Evolutionary conservation across 192 early-diverging fungal genomes (phyloP), one percentile per base, ranked within the genome.

Genomic region (Backusella psychrophila): DNA sequence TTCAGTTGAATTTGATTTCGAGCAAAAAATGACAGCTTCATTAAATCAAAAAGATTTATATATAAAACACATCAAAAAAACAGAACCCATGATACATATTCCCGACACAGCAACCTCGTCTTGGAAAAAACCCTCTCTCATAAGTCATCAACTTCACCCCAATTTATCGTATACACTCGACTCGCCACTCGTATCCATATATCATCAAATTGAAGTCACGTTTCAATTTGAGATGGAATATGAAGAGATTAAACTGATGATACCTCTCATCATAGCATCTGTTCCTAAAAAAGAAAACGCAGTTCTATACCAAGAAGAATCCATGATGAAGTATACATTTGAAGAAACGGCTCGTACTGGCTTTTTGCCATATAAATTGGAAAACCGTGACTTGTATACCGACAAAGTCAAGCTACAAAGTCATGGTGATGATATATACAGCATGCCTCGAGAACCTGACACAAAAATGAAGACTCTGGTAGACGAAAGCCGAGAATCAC

Each of bases 181-280:
- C 31, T 81, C 80, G 17, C 80, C 80, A 12, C 52, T 81, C 8
- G 67, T 81, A 7, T 53, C 80, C 8, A 74, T 81, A 35, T 74
- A 77, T n/a, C 80, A 81, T 49, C 80, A 81, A 66, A 34, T 81
- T 0, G 75, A 81, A 71, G 56, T 81, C 0, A 77, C 80, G 12
- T 68, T 81, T 21, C 72, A 73, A 59, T 77, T 81, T 36, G 72
- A 67, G 15, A 65, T 77, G 49, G 68, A 74, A 26, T 77, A 73
- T 31, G 80, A 81, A 38, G 73, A 77, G n/a, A 74, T 81, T 19
- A 77, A 73, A 35, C 59, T 67, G 19, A 74, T 74, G 33, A 68
- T 81, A 69, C 80, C 80, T 29, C 44, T 81, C 14, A 74, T 77
- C 6, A 38, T 81, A 26, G 76, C 75, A 21, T 81, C 80, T 12